These are phyloP conservation scores for Prunus padus DNA, from an alignment of 306 rosid species.

Conservation along the genomic window DNA sequence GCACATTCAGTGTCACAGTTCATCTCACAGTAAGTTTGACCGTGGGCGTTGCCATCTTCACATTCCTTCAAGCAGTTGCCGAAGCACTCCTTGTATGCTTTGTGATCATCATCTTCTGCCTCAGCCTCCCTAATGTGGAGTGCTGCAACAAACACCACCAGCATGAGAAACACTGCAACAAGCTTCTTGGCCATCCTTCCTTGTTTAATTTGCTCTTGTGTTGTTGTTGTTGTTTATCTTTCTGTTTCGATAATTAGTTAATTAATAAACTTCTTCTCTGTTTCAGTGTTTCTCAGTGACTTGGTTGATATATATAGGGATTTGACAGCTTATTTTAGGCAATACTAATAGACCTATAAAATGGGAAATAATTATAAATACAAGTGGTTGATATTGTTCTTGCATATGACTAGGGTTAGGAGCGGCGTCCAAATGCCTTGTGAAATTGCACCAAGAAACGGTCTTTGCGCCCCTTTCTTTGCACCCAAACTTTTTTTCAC, in stretches of 20 bases:
- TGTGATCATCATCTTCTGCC: not conserved
- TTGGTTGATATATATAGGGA: not conserved
- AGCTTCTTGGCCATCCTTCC: conserved; percentile 22
- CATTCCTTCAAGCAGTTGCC: not conserved
- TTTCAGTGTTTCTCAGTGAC: not conserved
- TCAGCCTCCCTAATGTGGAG: not conserved
- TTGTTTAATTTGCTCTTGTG: not conserved
- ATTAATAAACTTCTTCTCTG: not conserved
- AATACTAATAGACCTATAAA: too few species aligned
- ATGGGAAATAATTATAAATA: too few species aligned
- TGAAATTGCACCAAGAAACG: conserved; percentile 3
- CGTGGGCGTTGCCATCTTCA: fast-evolving
- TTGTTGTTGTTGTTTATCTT: not conserved
- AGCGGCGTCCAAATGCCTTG: not conserved
- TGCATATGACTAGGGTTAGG: not conserved
- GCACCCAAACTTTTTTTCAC: not conserved
- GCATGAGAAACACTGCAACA: not conserved
- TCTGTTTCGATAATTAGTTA: not conserved
- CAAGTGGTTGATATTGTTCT: not conserved
- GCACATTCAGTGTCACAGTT: conserved; percentile 14
- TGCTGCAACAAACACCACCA: conserved; percentile 17
- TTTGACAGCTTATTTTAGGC: not conserved
- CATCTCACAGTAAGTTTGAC: conserved; percentile 7
- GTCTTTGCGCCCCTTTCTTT: not conserved
- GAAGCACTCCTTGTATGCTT: conserved; percentile 8